A percentile compares a stretch with the other conserved stretches of the same genome.
Evolutionary conservation across 202 grass and related monocot genomes (phyloP).

Genomic region (Schoenoplectus tabernaemontani): DNA sequence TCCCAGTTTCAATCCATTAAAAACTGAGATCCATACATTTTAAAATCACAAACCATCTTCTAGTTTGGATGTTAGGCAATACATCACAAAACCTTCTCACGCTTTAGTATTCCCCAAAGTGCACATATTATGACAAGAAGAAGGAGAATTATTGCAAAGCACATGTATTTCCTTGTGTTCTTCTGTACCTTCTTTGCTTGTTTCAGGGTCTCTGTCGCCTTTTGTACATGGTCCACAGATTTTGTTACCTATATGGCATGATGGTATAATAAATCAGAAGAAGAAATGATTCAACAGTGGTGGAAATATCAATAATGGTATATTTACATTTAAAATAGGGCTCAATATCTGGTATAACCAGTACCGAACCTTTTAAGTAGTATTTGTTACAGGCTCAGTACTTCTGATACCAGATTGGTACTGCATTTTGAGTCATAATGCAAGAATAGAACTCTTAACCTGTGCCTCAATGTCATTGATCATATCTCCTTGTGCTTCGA

Average conservation of each 20-base stretch:
- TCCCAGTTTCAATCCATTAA: not conserved
- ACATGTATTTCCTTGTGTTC: constrained; percentile 73
- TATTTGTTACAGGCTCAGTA: not conserved
- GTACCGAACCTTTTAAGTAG: not conserved
- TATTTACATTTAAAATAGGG: no score
- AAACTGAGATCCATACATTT: not conserved
- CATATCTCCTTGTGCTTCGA: constrained; percentile 76
- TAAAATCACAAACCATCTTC: not conserved
- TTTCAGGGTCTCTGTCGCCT: constrained; percentile 50
- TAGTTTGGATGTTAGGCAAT: not conserved
- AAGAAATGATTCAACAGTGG: constrained; percentile 16
- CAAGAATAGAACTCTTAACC: constrained; percentile 26
- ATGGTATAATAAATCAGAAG: not conserved
- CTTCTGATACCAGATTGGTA: not conserved
- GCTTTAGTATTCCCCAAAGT: constrained; percentile 25
- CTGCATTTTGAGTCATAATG: not conserved
- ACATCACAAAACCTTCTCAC: not conserved
- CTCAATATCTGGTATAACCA: not conserved
- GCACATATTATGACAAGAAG: constrained; percentile 33
- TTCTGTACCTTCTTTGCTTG: constrained; percentile 63
- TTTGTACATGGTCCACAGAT: constrained; percentile 65
- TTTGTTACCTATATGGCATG: constrained; percentile 44
- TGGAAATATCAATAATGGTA: no score
- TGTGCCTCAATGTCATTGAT: constrained; percentile 72
- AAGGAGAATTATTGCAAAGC: constrained; percentile 62